Percentiles rank a stretch among this genome's conserved stretches.
phyloP scores from a whole-genome alignment of 1,284 basidiomycete species.

The Marasmius sp. region DNA sequence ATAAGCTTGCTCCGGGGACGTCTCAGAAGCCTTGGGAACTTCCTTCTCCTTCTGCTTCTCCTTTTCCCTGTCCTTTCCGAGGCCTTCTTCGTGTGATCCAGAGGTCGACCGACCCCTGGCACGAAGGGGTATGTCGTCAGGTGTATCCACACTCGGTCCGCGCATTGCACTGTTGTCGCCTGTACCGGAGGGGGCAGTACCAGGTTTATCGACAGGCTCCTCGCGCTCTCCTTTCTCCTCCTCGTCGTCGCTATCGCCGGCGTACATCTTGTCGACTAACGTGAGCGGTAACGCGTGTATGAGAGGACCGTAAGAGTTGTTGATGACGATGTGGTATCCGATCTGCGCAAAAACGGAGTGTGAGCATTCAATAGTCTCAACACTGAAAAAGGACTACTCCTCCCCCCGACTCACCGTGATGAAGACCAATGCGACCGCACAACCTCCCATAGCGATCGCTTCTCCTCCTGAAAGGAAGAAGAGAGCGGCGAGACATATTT shows the following conservation, averaged over 20 bases:
- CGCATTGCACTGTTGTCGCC: slow-evolving; percentile 7
- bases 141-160: background rate
- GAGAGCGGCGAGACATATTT: slow-evolving; percentile 79
- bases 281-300: slow-evolving; percentile 71
- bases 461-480: slow-evolving; percentile 82
- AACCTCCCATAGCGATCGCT: slow-evolving; percentile 70
- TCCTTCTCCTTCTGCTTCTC: background rate
- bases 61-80: background rate
- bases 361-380: no score
- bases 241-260: slow-evolving; percentile 23
- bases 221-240: background rate
- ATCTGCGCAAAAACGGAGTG: slow-evolving; percentile 35
- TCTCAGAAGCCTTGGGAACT: slow-evolving; percentile 10
- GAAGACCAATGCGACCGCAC: slow-evolving; percentile 84
- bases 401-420: slow-evolving; percentile 66
- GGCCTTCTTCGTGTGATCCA: background rate
- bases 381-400: no score
- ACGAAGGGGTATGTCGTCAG: background rate
- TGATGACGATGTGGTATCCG: slow-evolving; percentile 67
- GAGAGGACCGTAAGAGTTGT: slow-evolving; percentile 69
- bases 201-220: background rate
- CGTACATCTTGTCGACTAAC: slow-evolving; percentile 70
- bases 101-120: background rate
- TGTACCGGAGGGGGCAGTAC: slow-evolving; percentile 10
- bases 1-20: slow-evolving; percentile 40